Base-by-base conservation (phyloP, 371 early-diverging fungal species). In the Massospora cicadina region DNA sequence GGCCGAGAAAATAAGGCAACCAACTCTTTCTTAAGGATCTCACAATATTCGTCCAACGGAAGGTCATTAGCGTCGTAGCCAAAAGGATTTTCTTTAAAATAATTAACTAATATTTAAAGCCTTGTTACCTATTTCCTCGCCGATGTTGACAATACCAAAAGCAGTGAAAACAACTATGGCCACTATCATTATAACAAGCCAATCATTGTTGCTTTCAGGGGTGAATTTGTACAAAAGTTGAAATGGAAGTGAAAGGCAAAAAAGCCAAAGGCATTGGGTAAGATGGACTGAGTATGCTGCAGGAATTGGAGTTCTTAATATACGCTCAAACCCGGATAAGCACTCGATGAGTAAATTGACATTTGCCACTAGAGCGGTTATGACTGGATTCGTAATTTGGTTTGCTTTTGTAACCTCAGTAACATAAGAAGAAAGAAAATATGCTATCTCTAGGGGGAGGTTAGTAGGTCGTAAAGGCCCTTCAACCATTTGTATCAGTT, bases 271-370 rank as follows among this genome's bases (percentile, higher is more conserved):
- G 43, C 77, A 77, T 58, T 88, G 87, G 33, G 79, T 75, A 61
- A 90, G 74, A 74, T 90, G 92, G 64, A 88, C 82, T 24, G 79
- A 74, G 67, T 91, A 91, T 12, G 90, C 90, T 58, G 82, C 66
- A 5, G 92, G 92, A 66, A 90, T 86, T 2, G 92, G 92, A 10
- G 87, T 83, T 33, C 78, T 75, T 31, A 85, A 69, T 63, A 91
- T 87, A 31, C 92, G 79, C 72, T 90, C 89, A 65, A 87, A 86
- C 1, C 75, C 74, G 25, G 79, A 73, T 21, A 78, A 65, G 33
- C 75, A 78, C 54, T 78, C 79, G 29, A 71, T 58, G 66, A 78
- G 54, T 10, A 65, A 58, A 65, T 72, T 75, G 5, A 78, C n/a
- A 24, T 67, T 63, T 29, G 63, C 70, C 65, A 70, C 70, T 65